These are phyloP conservation scores for Malus hybrid DNA, from an alignment of 331 rosid genomes.

Conservation along the genomic window DNA sequence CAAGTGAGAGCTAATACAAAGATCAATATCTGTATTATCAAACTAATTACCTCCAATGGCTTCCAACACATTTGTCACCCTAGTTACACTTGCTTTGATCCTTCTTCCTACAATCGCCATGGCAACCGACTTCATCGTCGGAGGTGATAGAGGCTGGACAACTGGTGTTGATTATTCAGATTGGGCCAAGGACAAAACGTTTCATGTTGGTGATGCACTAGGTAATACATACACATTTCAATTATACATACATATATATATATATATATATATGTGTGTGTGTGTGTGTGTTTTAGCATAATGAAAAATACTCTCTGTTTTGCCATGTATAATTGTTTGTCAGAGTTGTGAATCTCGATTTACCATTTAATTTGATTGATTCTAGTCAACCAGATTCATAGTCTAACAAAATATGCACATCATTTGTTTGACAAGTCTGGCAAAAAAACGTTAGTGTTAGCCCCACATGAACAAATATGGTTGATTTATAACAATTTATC, in stretches of 20 bases:
- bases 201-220: constrained; percentile 48
- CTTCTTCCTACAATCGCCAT: constrained; percentile 35
- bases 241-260: no score
- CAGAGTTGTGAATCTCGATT: no score
- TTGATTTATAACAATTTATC: background rate
- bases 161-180: constrained; percentile 15
- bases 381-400: no score
- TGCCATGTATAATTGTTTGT: no score
- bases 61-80: background rate
- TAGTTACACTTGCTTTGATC: constrained; percentile 21
- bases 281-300: no score
- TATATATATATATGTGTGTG: no score
- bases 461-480: background rate
- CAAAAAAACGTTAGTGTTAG: background rate
- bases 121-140: constrained; percentile 39
- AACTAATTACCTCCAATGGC: background rate
- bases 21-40: background rate
- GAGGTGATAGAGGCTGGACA: constrained; percentile 48
- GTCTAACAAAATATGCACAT: no score
- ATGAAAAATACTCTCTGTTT: no score
- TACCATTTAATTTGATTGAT: no score
- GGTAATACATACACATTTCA: constrained; percentile 19
- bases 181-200: constrained; percentile 45
- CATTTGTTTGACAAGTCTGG: background rate
- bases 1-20: background rate